A percentile compares a stretch with the other conserved stretches of the same genome.
Evolutionary conservation across 495 filamentous ascomycete genomes (phyloP).

Genomic region (Viridothelium virens): DNA sequence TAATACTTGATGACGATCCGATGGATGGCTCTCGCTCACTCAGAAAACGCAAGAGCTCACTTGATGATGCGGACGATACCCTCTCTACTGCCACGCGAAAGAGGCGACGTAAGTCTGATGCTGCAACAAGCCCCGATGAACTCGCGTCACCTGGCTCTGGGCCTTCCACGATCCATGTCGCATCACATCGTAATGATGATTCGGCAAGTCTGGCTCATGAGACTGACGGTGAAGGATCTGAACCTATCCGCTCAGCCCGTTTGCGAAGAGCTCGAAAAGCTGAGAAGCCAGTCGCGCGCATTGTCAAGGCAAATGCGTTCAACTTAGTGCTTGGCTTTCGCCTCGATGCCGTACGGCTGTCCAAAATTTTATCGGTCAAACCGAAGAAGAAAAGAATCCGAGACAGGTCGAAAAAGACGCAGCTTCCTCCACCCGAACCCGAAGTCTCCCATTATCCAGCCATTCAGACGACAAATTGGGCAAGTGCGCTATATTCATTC

Average conservation of each 20-base stretch:
- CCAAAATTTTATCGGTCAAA: constrained; percentile 48
- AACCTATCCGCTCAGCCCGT: constrained; percentile 7
- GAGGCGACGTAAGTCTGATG: constrained; percentile 27
- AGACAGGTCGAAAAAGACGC: constrained; percentile 33
- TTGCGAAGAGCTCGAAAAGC: constrained; percentile 21
- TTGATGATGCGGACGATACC: constrained; percentile 43
- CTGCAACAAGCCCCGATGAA: constrained; percentile 11
- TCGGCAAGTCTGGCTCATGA: not conserved
- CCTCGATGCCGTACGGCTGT: constrained; percentile 51
- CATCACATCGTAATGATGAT: not conserved
- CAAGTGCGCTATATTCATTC: constrained; percentile 70
- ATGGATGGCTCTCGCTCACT: constrained; percentile 80
- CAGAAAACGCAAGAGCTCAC: constrained; percentile 72
- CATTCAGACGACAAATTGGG: constrained; percentile 48
- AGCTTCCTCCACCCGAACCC: constrained; percentile 23
- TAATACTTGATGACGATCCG: constrained; percentile 71
- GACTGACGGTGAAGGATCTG: not conserved
- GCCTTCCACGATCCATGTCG: constrained; percentile 3
- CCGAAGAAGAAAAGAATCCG: constrained; percentile 43
- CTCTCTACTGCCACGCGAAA: constrained; percentile 32
- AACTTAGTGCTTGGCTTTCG: constrained; percentile 53
- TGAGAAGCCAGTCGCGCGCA: constrained; percentile 27
- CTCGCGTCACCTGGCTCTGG: constrained; percentile 7
- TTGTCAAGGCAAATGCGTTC: constrained; percentile 32
- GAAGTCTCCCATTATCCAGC: constrained; percentile 40